Conservation (phyloP, 495 filamentous ascomycete genomes). For the Sphaerosporella brunnea region DNA sequence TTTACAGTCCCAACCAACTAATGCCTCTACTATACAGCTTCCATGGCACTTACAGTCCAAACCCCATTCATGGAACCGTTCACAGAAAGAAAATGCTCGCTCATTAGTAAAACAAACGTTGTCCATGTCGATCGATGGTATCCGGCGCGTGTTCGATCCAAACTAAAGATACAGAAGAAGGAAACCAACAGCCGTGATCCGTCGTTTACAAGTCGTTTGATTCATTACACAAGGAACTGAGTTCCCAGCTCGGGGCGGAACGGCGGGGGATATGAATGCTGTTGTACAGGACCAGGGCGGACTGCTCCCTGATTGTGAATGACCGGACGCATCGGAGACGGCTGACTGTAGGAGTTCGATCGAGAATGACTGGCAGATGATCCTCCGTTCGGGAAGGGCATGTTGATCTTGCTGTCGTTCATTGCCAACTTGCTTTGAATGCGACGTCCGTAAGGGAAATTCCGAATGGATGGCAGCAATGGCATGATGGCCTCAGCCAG, state of each 20-base stretch:
- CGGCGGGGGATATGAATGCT: conserved; percentile 18
- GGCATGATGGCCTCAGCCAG: conserved; percentile 74
- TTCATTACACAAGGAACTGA: conserved; percentile 6
- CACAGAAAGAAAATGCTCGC: conserved; percentile 1
- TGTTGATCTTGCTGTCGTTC: conserved; percentile 2
- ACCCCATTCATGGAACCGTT: conserved; percentile 3
- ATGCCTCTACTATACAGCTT: conserved; percentile 7
- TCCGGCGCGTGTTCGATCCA: neutral
- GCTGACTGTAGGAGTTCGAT: conserved; percentile 24
- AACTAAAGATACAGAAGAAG: neutral
- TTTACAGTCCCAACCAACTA: conserved; percentile 5
- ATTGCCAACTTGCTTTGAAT: conserved; percentile 65
- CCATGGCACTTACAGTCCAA: conserved; percentile 4
- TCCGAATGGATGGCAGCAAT: conserved; percentile 58
- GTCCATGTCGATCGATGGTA: neutral
- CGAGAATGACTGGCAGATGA: conserved; percentile 14
- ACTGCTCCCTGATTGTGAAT: conserved; percentile 1
- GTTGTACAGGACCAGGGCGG: conserved; percentile 24
- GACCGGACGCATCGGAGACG: conserved; percentile 8
- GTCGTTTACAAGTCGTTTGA: conserved; percentile 19
- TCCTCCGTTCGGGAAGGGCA: conserved; percentile 9
- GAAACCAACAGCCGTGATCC: conserved; percentile 2
- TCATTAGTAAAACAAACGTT: conserved; percentile 4
- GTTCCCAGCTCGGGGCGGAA: conserved; percentile 10
- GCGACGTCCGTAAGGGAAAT: conserved; percentile 82